phyloP scores from a whole-genome alignment of 495 filamentous ascomycete genomes.

The Penicillium herquei region DNA sequence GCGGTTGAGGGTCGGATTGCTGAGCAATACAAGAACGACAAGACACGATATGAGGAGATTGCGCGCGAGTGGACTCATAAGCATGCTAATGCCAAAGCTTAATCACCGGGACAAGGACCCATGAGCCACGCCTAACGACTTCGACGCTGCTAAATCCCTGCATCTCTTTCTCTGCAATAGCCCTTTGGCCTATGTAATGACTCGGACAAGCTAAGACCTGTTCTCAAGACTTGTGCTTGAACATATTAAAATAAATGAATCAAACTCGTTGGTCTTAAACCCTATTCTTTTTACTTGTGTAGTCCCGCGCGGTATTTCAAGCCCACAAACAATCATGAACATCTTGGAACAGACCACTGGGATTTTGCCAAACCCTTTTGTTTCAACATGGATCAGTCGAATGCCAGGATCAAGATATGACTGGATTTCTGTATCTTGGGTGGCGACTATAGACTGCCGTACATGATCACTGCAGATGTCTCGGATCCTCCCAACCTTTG shows the following conservation, averaged over 20 bases:
- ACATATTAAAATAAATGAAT: not conserved
- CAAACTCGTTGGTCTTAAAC: no score
- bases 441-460: no score
- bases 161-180: not conserved
- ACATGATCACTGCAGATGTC: no score
- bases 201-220: not conserved
- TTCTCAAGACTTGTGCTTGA: not conserved
- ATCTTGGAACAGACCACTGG: no score
- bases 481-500: no score
- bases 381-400: no score
- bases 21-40: slow-evolving; percentile 75
- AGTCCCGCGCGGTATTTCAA: no score
- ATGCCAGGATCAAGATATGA: no score
- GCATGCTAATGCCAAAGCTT: slow-evolving; percentile 58
- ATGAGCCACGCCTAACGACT: slow-evolving; percentile 7
- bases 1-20: slow-evolving; percentile 86
- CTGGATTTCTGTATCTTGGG: no score
- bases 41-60: slow-evolving; percentile 74
- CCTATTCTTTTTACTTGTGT: no score
- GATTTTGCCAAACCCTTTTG: no score
- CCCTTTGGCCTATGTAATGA: not conserved
- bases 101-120: not conserved
- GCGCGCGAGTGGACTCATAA: slow-evolving; percentile 77
- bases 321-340: no score
- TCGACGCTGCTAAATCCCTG: not conserved